phyloP scores from a whole-genome alignment of 179 eudicot species.

The Sideroxylon spinosum region DNA sequence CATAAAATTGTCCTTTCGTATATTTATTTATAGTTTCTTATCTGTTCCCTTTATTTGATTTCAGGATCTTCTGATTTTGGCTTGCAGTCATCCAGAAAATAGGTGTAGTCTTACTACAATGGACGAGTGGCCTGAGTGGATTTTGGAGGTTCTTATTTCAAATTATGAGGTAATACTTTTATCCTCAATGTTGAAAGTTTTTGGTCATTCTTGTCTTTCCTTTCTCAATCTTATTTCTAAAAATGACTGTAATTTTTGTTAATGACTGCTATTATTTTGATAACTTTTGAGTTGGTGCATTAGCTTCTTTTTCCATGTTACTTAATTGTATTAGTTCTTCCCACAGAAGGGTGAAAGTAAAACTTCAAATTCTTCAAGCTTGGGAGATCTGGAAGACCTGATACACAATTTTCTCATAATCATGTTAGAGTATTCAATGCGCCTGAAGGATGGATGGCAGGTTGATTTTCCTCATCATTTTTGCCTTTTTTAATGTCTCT shows the following conservation, averaged over 20 bases:
- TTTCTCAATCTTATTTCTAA: background rate
- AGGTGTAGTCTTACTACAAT: constrained; percentile 73
- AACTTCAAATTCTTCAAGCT: constrained; percentile 42
- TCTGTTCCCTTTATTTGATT: constrained; percentile 38
- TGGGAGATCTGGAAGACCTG: constrained; percentile 86
- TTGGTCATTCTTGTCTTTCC: background rate
- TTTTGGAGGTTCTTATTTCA: constrained; percentile 86
- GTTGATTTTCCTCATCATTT: constrained; percentile 29
- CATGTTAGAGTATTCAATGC: constrained; percentile 97
- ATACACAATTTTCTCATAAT: constrained; percentile 90
- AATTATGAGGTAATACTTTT: constrained; percentile 70
- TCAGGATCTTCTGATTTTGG: constrained; percentile 99
- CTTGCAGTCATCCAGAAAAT: constrained; percentile 97
- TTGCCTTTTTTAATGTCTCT: background rate
- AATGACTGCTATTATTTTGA: background rate
- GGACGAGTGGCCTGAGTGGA: constrained; percentile 99
- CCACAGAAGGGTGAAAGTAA: constrained; percentile 55
- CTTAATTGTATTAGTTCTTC: background rate
- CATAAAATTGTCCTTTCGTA: no score
- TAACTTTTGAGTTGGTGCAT: background rate
- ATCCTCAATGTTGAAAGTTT: background rate
- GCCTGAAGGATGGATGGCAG: constrained; percentile 99
- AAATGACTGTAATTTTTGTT: background rate
- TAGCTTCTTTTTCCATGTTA: constrained; percentile 10
- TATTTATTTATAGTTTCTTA: no score